phyloP scores from a whole-genome alignment of 1,284 basidiomycete species.

The Malassezia furfur region DNA sequence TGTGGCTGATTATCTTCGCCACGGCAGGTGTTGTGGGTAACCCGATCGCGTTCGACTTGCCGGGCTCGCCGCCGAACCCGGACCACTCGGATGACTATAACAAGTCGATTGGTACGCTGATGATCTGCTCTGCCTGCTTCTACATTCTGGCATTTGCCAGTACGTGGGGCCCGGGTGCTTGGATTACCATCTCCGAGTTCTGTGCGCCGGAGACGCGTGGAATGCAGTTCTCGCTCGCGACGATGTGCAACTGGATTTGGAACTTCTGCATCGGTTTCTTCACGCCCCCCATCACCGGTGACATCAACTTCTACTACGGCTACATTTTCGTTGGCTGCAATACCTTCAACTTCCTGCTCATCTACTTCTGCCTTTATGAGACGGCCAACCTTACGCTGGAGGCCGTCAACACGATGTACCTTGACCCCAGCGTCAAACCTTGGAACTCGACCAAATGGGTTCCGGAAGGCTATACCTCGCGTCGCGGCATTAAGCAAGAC shows the following conservation, averaged over 20 bases:
- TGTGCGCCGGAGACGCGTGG: slow-evolving; percentile 66
- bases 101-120: slow-evolving; percentile 56
- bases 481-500: slow-evolving; percentile 22
- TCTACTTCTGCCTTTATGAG: slow-evolving; percentile 70
- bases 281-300: slow-evolving; percentile 33
- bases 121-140: slow-evolving; percentile 68
- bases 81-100: slow-evolving; percentile 7
- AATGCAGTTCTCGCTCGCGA: slow-evolving; percentile 65
- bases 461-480: slow-evolving; percentile 36
- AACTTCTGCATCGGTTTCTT: slow-evolving; percentile 70
- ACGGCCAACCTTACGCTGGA: slow-evolving; percentile 62
- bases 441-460: slow-evolving; percentile 57
- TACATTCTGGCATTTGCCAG: slow-evolving; percentile 69
- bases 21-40: slow-evolving; percentile 62
- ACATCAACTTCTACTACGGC: slow-evolving; percentile 57
- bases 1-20: slow-evolving; percentile 69
- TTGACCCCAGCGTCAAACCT: slow-evolving; percentile 59
- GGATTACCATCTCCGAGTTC: slow-evolving; percentile 54
- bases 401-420: slow-evolving; percentile 67
- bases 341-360: slow-evolving; percentile 56
- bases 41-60: slow-evolving; percentile 46
- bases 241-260: slow-evolving; percentile 59
- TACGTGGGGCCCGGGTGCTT: slow-evolving; percentile 56
- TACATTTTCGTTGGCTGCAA: slow-evolving; percentile 61
- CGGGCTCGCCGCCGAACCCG: slow-evolving; percentile 13